Percentiles rank a stretch among this genome's conserved stretches.
Conservation (phyloP, 257 asterid genomes). For the Vinca minor region DNA sequence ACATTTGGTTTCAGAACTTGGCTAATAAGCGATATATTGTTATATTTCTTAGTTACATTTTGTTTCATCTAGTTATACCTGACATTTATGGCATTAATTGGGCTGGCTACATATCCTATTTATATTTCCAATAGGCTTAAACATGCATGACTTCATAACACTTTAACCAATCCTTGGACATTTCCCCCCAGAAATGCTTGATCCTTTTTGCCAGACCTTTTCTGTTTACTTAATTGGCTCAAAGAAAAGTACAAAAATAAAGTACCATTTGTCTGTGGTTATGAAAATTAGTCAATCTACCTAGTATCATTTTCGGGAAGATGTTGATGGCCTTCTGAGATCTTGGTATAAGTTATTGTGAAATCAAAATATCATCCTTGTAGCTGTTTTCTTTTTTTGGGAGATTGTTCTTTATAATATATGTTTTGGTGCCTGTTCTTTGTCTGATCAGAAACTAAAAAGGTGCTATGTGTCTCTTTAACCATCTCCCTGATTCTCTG, state of each 20-base stretch:
- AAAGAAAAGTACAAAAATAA: background rate
- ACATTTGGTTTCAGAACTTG: background rate
- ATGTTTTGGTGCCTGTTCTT: background rate
- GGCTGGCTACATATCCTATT: background rate
- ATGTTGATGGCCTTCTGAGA: background rate
- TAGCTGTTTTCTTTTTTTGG: background rate
- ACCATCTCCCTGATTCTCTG: conserved; percentile 12
- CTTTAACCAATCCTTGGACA: background rate
- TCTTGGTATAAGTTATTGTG: too few relatives aligned
- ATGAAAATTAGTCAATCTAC: background rate
- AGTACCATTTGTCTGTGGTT: background rate
- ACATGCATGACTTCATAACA: background rate
- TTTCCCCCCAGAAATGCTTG: background rate
- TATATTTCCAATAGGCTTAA: background rate
- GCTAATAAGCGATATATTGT: background rate
- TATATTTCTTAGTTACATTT: background rate
- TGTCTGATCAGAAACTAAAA: background rate
- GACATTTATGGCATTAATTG: too few relatives aligned
- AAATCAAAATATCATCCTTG: background rate
- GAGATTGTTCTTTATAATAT: background rate
- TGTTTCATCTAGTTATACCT: background rate
- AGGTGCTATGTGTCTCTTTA: background rate
- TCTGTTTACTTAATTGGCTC: background rate
- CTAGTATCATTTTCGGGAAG: background rate
- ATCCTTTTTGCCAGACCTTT: background rate